Evolutionary conservation across 2,329 filamentous ascomycete species (phyloP).

Genomic region (Alternaria gansuensis): DNA sequence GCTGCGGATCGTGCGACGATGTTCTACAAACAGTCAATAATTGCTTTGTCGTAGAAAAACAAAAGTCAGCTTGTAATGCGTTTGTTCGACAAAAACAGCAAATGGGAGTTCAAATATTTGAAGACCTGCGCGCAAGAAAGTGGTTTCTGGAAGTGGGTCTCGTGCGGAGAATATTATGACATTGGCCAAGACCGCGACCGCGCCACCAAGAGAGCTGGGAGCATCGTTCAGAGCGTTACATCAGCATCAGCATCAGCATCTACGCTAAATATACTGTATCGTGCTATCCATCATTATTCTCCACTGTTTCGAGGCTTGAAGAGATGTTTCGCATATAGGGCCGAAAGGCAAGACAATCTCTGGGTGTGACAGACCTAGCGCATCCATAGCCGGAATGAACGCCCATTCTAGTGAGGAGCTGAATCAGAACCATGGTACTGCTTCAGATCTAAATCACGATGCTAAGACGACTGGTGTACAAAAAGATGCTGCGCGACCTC

Average conservation of each 20-base stretch:
- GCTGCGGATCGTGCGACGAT: background rate
- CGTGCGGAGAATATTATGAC: background rate
- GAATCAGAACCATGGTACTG: constrained; percentile 4
- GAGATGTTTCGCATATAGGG: background rate
- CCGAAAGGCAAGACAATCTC: background rate
- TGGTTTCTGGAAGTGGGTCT: background rate
- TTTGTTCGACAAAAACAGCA: background rate
- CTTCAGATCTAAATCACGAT: background rate
- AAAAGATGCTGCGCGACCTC: background rate
- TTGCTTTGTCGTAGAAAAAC: background rate
- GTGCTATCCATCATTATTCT: too few species aligned
- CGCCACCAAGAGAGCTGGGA: background rate
- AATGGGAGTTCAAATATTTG: background rate
- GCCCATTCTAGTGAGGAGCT: background rate
- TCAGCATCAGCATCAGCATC: background rate
- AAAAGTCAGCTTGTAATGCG: background rate
- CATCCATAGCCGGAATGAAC: background rate
- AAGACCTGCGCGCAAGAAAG: background rate
- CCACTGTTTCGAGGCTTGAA: background rate
- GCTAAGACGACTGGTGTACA: background rate
- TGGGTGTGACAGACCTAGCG: background rate
- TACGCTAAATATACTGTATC: background rate
- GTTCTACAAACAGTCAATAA: background rate
- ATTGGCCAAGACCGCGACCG: background rate
- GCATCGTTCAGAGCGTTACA: background rate